Evolutionary conservation across 352 stramenopile species (phyloP).

Genomic region (Thraustochytrium striatum): DNA sequence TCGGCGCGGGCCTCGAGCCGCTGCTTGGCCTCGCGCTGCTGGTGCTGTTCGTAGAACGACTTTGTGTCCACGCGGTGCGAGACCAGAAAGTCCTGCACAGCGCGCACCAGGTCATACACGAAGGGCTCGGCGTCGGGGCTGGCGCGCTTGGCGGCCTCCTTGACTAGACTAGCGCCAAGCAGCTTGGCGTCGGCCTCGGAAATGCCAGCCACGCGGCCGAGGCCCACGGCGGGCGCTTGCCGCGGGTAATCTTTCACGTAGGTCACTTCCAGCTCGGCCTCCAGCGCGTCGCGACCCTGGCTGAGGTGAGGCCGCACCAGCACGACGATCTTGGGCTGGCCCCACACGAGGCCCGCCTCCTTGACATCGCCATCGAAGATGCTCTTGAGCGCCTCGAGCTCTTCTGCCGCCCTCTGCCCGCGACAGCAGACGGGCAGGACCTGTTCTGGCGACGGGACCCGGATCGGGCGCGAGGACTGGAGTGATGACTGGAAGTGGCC

Average conservation of each 20-base stretch:
- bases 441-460: too few species aligned
- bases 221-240: not conserved
- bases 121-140: constrained; percentile 34
- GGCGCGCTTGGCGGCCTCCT: not conserved
- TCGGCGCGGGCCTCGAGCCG: not conserved
- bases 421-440: too few species aligned
- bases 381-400: constrained; percentile 10
- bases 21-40: not conserved
- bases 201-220: not conserved
- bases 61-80: constrained; percentile 13
- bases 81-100: constrained; percentile 9
- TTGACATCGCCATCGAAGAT: constrained; percentile 12
- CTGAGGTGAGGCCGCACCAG: not conserved
- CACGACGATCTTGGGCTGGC: not conserved
- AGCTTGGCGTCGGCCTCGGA: not conserved
- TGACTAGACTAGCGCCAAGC: not conserved
- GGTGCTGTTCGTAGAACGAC: constrained; percentile 39
- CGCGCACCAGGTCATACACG: constrained; percentile 20
- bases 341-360: constrained; percentile 8
- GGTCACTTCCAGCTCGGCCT: constrained; percentile 29
- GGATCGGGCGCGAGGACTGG: too few species aligned
- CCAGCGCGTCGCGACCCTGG: not conserved
- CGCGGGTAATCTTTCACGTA: constrained; percentile 12
- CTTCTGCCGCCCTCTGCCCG: not conserved
- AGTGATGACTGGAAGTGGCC: too few species aligned